Conservation (phyloP, 2,329 filamentous ascomycete genomes). For the Penicillium sp. region DNA sequence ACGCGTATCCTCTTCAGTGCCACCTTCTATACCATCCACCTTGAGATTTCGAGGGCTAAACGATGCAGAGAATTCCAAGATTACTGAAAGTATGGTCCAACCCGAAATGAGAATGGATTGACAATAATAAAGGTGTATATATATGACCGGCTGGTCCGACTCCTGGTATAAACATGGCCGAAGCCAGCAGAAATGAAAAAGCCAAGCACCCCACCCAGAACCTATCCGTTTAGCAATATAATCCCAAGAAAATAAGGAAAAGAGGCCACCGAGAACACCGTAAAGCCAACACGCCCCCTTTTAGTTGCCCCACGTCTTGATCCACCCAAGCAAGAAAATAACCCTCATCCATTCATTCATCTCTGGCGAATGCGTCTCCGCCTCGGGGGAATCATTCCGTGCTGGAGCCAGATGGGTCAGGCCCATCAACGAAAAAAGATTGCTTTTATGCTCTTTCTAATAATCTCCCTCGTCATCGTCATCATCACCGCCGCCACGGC, state of each 20-base stretch:
- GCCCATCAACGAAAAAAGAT: background rate
- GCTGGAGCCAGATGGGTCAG: constrained; percentile 1
- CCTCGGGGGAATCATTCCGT: background rate
- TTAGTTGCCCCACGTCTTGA: constrained; percentile 16
- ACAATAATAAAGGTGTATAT: constrained; percentile 3
- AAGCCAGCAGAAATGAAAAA: constrained; percentile 1
- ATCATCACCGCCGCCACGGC: constrained; percentile 35
- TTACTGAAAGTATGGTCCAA: background rate
- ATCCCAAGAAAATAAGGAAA: constrained; percentile 13
- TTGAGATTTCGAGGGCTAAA: background rate
- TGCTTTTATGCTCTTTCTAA: constrained; percentile 13
- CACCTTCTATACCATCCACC: too few species aligned
- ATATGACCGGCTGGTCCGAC: background rate
- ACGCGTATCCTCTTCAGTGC: too few species aligned
- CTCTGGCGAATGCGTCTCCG: background rate
- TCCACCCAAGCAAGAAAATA: constrained; percentile 17
- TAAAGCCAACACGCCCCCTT: constrained; percentile 27
- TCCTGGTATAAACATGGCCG: constrained; percentile 4
- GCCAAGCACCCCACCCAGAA: constrained; percentile 20
- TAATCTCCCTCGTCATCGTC: constrained; percentile 35
- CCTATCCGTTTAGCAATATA: constrained; percentile 31
- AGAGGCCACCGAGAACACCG: constrained; percentile 28
- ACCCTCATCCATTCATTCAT: constrained; percentile 8
- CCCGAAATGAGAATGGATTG: background rate
- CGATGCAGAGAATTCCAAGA: background rate